phyloP scores from a whole-genome alignment of 306 rosid species.

The Nissolia schottii region DNA sequence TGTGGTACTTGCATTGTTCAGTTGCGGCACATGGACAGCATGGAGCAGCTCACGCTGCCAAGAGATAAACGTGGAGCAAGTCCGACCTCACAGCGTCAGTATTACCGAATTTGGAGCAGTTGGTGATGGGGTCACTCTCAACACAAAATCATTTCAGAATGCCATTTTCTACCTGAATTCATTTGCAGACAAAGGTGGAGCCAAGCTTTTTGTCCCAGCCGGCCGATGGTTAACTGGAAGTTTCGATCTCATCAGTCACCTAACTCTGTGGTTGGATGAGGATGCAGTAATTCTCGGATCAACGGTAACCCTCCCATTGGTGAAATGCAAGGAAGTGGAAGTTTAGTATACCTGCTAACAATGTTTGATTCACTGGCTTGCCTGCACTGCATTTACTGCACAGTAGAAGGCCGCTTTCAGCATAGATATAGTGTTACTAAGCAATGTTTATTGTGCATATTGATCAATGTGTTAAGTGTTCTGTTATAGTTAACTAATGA shows the following conservation, averaged over 20 bases:
- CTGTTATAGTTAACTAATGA: background rate
- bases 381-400: constrained; percentile 10
- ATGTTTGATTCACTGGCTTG: background rate
- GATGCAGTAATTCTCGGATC: constrained; percentile 72
- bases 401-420: background rate
- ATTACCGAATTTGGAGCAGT: constrained; percentile 78
- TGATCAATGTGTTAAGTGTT: background rate
- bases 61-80: constrained; percentile 21
- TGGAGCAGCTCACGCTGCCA: constrained; percentile 56
- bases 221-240: constrained; percentile 85
- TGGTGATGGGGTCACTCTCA: constrained; percentile 74
- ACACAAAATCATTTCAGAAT: constrained; percentile 74
- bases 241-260: constrained; percentile 70
- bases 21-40: constrained; percentile 49
- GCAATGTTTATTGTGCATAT: background rate
- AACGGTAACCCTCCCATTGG: constrained; percentile 35
- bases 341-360: background rate
- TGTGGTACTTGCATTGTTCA: constrained; percentile 50
- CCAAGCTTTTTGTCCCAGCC: constrained; percentile 76
- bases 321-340: background rate
- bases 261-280: constrained; percentile 60
- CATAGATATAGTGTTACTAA: background rate
- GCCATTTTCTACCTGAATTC: constrained; percentile 73
- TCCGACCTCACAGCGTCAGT: constrained; percentile 67
- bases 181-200: constrained; percentile 75